phyloP scores from a whole-genome alignment of 306 rosid genomes.

The Casuarina cunninghamiana region DNA sequence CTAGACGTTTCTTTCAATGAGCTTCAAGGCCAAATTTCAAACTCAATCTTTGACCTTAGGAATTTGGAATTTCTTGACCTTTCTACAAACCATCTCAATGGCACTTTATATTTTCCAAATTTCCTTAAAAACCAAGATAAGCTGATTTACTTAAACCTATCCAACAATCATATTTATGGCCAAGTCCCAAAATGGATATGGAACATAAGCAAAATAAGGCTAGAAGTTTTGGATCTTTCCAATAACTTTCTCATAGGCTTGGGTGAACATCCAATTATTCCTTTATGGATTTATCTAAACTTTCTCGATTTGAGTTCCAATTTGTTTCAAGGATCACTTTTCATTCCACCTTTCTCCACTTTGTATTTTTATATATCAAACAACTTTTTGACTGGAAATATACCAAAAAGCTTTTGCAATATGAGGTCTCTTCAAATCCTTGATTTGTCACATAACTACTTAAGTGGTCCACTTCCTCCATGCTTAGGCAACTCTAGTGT shows the following conservation, averaged over 20 bases:
- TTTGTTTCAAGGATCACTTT: background rate
- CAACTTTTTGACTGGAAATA: background rate
- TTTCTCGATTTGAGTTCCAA: background rate
- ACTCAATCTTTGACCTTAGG: too few species aligned
- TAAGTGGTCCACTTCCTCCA: background rate
- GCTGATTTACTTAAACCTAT: background rate
- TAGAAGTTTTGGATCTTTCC: background rate
- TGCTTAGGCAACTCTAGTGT: background rate
- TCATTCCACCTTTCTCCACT: background rate
- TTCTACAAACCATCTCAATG: too few species aligned
- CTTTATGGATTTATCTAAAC: background rate
- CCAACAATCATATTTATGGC: background rate
- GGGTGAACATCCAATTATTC: background rate
- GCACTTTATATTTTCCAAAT: background rate
- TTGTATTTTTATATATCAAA: background rate
- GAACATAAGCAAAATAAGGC: background rate
- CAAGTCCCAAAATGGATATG: background rate
- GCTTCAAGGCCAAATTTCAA: too few species aligned
- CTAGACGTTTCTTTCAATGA: too few species aligned
- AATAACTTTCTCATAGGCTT: background rate
- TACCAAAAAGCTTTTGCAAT: background rate
- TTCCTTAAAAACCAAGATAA: background rate
- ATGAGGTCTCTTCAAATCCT: background rate
- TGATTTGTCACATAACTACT: background rate
- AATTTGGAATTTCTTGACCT: too few species aligned